These are phyloP conservation scores for Picea abies DNA, from an alignment of 83 land plant species.

Conservation along the genomic window DNA sequence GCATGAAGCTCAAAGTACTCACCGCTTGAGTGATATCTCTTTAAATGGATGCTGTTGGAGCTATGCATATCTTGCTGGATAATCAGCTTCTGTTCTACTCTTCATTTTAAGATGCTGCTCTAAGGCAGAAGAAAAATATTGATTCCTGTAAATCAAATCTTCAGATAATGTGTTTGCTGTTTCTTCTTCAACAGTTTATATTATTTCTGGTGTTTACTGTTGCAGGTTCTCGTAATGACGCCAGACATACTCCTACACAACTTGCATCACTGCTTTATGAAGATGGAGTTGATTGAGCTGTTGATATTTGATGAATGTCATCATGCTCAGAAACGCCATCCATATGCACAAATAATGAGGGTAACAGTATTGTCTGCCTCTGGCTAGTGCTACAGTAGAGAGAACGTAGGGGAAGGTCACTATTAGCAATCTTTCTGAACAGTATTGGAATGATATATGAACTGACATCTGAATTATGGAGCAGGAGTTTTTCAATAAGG, in stretches of 20 bases:
- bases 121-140: neutral
- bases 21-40: neutral
- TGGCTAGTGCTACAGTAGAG: neutral
- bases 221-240: constrained; percentile 90
- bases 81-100: neutral
- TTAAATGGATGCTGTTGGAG: neutral
- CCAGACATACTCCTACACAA: constrained; percentile 65
- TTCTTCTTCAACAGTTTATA: neutral
- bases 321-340: constrained; percentile 85
- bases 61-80: neutral
- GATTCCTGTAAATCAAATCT: neutral
- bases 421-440: neutral
- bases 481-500: constrained; percentile 56
- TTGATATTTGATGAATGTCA: constrained; percentile 93
- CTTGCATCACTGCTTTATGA: constrained; percentile 65
- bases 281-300: constrained; percentile 66
- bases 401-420: neutral
- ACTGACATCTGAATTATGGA: neutral
- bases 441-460: neutral
- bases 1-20: too few relatives aligned
- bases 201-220: constrained; percentile 1
- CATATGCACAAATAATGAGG: constrained; percentile 86
- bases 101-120: neutral
- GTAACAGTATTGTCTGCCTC: constrained; percentile 19
- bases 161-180: neutral